Percentiles rank a stretch among this genome's conserved stretches.
phyloP scores from a whole-genome alignment of 2,329 filamentous ascomycete species.

The Hypocreales sp. region DNA sequence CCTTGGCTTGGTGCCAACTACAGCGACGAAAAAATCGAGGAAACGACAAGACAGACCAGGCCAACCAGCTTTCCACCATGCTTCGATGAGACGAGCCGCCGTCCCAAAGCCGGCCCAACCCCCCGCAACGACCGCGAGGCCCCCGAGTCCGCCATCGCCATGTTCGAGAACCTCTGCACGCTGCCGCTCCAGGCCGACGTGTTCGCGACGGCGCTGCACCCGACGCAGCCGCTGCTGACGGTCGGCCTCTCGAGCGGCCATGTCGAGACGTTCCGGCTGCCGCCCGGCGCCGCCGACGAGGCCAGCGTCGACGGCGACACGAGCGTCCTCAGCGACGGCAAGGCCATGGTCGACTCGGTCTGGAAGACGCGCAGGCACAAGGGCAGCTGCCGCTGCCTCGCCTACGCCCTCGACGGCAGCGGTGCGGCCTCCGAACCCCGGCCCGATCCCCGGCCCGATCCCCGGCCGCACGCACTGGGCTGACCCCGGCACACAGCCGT shows the following conservation, averaged over 20 bases:
- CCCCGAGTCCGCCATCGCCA: too few relatives aligned
- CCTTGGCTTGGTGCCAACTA: too few relatives aligned
- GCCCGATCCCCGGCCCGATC: too few relatives aligned
- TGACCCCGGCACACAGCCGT: too few relatives aligned
- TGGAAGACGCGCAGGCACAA: slow-evolving; percentile 89
- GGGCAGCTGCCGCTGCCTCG: slow-evolving; percentile 75
- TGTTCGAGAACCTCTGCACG: slow-evolving; percentile 88
- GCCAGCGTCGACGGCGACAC: slow-evolving; percentile 36
- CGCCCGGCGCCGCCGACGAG: slow-evolving; percentile 32
- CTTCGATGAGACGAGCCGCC: too few relatives aligned
- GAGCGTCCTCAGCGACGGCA: slow-evolving; percentile 42
- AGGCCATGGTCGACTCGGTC: slow-evolving; percentile 60
- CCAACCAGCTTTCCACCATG: too few relatives aligned
- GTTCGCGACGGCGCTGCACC: slow-evolving; percentile 79
- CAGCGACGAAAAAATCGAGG: too few relatives aligned
- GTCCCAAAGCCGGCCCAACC: too few relatives aligned
- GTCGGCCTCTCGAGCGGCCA: slow-evolving; percentile 76
- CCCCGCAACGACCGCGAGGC: too few relatives aligned
- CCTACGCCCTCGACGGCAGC: slow-evolving; percentile 64
- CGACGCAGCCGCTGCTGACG: slow-evolving; percentile 66
- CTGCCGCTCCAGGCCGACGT: slow-evolving; percentile 75
- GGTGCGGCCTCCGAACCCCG: too few relatives aligned
- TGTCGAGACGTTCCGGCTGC: slow-evolving; percentile 69
- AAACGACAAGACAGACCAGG: too few relatives aligned
- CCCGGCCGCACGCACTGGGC: too few relatives aligned